Base-by-base conservation (phyloP, 2,329 filamentous ascomycete species). In the Scedosporium apiospermum region DNA sequence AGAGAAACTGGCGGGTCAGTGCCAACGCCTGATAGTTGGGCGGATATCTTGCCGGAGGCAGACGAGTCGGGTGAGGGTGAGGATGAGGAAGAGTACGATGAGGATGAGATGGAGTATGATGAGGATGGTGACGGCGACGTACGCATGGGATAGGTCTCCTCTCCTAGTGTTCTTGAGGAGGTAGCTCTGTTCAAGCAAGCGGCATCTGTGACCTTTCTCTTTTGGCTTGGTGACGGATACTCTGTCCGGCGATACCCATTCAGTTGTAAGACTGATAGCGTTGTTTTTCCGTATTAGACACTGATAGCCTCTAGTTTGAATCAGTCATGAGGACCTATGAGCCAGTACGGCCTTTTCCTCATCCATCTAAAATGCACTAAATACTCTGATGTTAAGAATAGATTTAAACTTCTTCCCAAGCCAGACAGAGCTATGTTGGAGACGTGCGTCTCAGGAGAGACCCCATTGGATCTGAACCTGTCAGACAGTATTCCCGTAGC, bases 31-130 rank as follows among this genome's bases (percentile, higher is more conserved):
- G 61, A 27, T 26, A 58, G 34, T 16, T 62, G 61, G 61, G 53
- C 61, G 21, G 61, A 58, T 58, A 49, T 62, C 42, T 16, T 58
- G 14, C 53, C 61, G 5, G 61, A 27, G 9, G 61, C 34, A 27
- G 53, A 62, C 9, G 26, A 26, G 53, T 44, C 30, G 2, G 46
- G n/a, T 1, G 41, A 27, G 21, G 62, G 38, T 26, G 44, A 57
- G 26, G 57, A 59, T 10, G 57, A 42, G 2, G 9, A 58, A 2
- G 46, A 12, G 14, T 49, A 59, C 58, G 57, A 57, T 6, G 46
- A 61, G 27, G 60, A 65, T 2, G 66, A 60, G 9, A n/a, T 49
- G 16, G 63, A 60, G 26, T 65, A 67, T 5, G 68, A 65, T 16
- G 67, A 65, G 9, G 68, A 65, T 1, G 67, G 60, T 57, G 60